Conservation (phyloP, 805 yeast species). For the Wickerhamomyces rabaulensis region DNA sequence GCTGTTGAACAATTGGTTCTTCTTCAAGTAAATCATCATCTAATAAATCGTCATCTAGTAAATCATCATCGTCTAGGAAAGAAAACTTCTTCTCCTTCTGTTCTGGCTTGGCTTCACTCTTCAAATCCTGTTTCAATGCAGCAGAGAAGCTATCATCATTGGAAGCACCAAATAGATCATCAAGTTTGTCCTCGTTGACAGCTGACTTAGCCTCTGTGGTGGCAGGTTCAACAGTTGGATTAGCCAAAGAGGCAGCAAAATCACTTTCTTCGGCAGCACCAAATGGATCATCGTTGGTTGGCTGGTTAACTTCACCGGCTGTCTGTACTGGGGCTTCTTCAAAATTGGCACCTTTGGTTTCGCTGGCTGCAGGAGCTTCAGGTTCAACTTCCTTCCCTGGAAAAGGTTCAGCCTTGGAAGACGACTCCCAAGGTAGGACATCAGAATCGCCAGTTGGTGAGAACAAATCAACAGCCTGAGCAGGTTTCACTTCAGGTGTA, state of each 20-base stretch:
- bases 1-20: background rate
- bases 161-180: background rate
- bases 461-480: background rate
- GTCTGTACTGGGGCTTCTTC: background rate
- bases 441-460: background rate
- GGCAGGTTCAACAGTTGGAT: background rate
- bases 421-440: background rate
- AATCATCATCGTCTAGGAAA: constrained; percentile 15
- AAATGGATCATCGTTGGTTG: background rate
- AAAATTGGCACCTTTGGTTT: background rate
- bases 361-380: background rate
- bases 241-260: background rate
- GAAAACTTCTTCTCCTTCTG: constrained; percentile 9
- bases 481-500: background rate
- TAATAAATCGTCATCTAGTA: constrained; percentile 34
- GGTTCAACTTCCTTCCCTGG: background rate
- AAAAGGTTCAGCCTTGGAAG: constrained; percentile 13
- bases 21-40: constrained; percentile 31
- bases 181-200: background rate
- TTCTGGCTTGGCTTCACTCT: background rate
- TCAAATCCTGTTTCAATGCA: background rate
- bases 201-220: background rate
- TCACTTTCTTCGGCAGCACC: background rate
- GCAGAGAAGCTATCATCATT: background rate
- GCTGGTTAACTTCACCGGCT: background rate